These are phyloP conservation scores for Cyberlindnera euphorbiiphila DNA, from an alignment of 805 yeast species.

Conservation along the genomic window DNA sequence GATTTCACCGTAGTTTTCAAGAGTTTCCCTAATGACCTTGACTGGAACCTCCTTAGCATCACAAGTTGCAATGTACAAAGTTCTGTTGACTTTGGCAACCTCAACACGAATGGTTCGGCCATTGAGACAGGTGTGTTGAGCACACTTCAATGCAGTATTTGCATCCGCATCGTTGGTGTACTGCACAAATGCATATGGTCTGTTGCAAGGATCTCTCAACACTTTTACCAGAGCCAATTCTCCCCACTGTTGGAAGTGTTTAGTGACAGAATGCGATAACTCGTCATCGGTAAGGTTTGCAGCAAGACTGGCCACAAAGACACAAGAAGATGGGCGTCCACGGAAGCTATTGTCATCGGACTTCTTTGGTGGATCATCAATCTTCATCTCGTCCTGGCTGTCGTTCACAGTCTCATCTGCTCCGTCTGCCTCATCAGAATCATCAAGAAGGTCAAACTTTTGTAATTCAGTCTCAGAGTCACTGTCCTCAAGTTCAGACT, in stretches of 20 bases:
- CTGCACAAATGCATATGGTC: constrained; percentile 94
- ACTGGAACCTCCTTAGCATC: constrained; percentile 28
- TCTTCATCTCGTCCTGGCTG: constrained; percentile 12
- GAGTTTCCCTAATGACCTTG: constrained; percentile 34
- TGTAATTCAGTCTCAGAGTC: constrained; percentile 21
- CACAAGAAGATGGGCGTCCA: constrained; percentile 81
- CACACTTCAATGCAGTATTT: constrained; percentile 57
- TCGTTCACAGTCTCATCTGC: constrained; percentile 9
- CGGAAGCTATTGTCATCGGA: constrained; percentile 30
- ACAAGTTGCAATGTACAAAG: constrained; percentile 54
- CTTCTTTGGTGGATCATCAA: neutral
- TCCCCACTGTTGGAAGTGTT: constrained; percentile 71
- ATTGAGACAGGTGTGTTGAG: constrained; percentile 64
- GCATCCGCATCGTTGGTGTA: constrained; percentile 71
- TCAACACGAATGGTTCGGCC: constrained; percentile 84
- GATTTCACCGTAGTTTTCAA: constrained; percentile 65
- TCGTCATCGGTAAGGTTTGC: constrained; percentile 66
- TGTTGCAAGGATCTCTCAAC: constrained; percentile 69
- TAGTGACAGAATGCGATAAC: constrained; percentile 61
- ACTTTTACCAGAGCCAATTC: constrained; percentile 71
- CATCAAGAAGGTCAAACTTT: constrained; percentile 18
- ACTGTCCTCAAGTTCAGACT: constrained; percentile 21
- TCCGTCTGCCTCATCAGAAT: constrained; percentile 11
- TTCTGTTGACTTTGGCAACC: constrained; percentile 86
- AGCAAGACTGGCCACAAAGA: constrained; percentile 82